Conservation (phyloP, 2,329 filamentous ascomycete genomes). For the Phyllosticta paracitricarpa region DNA sequence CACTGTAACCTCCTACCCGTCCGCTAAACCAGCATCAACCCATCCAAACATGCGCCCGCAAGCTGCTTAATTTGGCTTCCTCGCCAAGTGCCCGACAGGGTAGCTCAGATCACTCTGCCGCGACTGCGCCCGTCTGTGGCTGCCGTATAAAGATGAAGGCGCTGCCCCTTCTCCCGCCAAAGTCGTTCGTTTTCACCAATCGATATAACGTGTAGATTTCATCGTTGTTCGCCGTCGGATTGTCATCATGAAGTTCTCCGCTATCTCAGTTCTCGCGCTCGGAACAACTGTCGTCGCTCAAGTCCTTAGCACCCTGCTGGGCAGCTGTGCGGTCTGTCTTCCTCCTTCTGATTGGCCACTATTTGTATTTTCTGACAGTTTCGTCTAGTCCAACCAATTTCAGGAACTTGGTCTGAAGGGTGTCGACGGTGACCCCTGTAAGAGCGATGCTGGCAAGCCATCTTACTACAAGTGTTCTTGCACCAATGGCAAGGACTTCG, state of each 20-base stretch:
- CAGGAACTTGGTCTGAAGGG: conserved; percentile 3
- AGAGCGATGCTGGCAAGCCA: conserved; percentile 1
- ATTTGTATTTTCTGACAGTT: neutral
- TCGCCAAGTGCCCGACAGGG: neutral
- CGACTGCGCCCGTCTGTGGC: neutral
- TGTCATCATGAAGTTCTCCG: conserved; percentile 4
- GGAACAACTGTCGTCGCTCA: conserved; percentile 1
- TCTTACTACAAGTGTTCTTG: conserved; percentile 9
- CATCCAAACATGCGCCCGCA: neutral
- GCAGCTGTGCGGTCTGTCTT: neutral
- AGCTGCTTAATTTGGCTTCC: neutral
- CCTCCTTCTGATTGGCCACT: neutral
- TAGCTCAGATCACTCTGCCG: neutral
- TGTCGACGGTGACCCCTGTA: conserved; percentile 7
- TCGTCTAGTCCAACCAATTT: conserved; percentile 1
- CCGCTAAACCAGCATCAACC: neutral
- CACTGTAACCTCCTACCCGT: neutral
- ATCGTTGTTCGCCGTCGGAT: neutral
- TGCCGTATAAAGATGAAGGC: neutral
- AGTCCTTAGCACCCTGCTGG: conserved; percentile 1
- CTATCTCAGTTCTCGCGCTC: neutral
- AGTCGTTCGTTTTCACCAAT: neutral
- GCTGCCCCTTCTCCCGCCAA: neutral
- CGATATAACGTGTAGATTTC: neutral
- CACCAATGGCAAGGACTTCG: conserved; percentile 1